phyloP scores from a whole-genome alignment of 2,329 filamentous ascomycete species.

The Aschersonia sp. region DNA sequence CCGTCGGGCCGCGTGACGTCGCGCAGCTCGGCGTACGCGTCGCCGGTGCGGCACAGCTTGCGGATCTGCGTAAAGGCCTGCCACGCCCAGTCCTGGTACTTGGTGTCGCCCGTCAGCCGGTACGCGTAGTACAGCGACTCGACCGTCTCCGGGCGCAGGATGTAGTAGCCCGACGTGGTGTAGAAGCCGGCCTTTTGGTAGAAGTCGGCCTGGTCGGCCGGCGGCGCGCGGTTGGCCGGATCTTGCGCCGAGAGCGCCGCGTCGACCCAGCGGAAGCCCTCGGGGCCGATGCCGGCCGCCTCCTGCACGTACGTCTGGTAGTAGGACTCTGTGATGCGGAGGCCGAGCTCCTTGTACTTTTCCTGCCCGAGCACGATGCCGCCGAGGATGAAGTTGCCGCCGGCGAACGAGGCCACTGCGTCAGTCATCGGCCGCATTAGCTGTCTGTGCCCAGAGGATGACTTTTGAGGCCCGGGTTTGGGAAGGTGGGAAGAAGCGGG shows the following conservation, averaged over 20 bases:
- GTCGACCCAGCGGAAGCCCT: slow-evolving; percentile 50
- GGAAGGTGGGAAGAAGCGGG: too few species aligned
- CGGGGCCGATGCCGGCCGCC: slow-evolving; percentile 62
- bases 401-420: slow-evolving; percentile 64
- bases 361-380: slow-evolving; percentile 52
- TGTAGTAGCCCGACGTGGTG: slow-evolving; percentile 44
- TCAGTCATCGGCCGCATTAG: background rate
- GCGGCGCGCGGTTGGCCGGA: slow-evolving; percentile 24
- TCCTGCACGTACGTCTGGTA: slow-evolving; percentile 58
- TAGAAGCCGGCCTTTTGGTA: slow-evolving; percentile 59
- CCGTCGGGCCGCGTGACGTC: slow-evolving; percentile 52
- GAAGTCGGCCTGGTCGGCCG: slow-evolving; percentile 36
- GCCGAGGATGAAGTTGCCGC: slow-evolving; percentile 73
- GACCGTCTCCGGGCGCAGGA: slow-evolving; percentile 66
- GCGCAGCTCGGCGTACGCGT: slow-evolving; percentile 50
- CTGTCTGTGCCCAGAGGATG: background rate
- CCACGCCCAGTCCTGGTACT: slow-evolving; percentile 79
- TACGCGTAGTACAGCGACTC: slow-evolving; percentile 83
- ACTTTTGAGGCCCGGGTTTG: too few species aligned
- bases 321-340: slow-evolving; percentile 57
- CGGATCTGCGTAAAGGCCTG: slow-evolving; percentile 59
- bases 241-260: slow-evolving; percentile 17
- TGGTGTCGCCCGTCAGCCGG: slow-evolving; percentile 57
- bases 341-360: slow-evolving; percentile 59
- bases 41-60: slow-evolving; percentile 43